phyloP scores from a whole-genome alignment of 345 rosid species.

The rapeseed (Brassica napus) region DNA sequence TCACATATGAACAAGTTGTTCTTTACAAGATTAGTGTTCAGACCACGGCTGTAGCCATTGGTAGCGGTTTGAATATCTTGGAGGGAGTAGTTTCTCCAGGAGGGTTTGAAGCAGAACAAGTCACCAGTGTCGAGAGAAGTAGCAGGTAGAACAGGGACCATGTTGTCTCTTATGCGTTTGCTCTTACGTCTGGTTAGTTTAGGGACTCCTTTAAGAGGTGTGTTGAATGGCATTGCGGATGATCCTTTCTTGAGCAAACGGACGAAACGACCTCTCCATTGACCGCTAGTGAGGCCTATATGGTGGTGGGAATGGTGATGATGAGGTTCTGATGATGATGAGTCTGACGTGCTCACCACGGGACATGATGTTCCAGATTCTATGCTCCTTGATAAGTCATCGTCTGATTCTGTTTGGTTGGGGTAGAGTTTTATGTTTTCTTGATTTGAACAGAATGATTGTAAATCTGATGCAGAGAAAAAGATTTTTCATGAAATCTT shows the following conservation, averaged over 20 bases:
- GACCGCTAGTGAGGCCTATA: constrained; percentile 28
- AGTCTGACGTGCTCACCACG: constrained; percentile 58
- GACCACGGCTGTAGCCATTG: constrained; percentile 67
- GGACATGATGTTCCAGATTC: constrained; percentile 50
- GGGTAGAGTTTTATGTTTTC: background rate
- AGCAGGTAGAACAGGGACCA: constrained; percentile 47
- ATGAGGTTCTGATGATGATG: constrained; percentile 43
- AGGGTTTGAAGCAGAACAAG: constrained; percentile 58
- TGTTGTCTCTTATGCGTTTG: constrained; percentile 58
- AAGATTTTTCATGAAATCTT: background rate
- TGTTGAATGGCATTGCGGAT: constrained; percentile 46
- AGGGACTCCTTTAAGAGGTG: constrained; percentile 49
- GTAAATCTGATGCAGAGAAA: constrained; percentile 39
- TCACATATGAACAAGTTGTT: constrained; percentile 4
- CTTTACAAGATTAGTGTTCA: too few species aligned
- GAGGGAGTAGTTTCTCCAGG: constrained; percentile 78
- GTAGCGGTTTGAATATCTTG: constrained; percentile 73
- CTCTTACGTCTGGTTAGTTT: constrained; percentile 71
- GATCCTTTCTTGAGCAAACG: constrained; percentile 64
- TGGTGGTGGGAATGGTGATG: constrained; percentile 25
- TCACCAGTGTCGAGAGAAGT: constrained; percentile 64
- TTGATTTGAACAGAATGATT: constrained; percentile 30
- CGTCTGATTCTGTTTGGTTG: constrained; percentile 25
- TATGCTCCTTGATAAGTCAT: constrained; percentile 43
- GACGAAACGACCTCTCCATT: constrained; percentile 64